Conservation (phyloP, 805 yeast genomes). For the Yarrowia divulgata region DNA sequence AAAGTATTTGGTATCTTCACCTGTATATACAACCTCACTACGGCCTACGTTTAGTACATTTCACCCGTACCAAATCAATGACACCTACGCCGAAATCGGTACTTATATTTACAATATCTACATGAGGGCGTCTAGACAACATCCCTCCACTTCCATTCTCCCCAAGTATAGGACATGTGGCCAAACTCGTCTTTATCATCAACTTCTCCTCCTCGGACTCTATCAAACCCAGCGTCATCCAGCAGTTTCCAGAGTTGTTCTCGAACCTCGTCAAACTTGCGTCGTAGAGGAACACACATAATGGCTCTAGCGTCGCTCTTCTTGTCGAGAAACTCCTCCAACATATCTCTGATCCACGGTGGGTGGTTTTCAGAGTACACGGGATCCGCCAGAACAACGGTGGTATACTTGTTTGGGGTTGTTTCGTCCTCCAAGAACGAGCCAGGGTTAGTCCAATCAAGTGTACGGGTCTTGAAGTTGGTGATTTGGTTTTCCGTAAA, state of each 20-base stretch:
- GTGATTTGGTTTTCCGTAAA: slow-evolving; percentile 56
- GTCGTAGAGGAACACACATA: slow-evolving; percentile 78
- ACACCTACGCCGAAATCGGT: slow-evolving; percentile 27
- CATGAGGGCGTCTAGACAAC: background rate
- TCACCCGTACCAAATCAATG: slow-evolving; percentile 8
- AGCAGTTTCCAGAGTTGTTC: slow-evolving; percentile 64
- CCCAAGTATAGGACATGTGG: slow-evolving; percentile 57
- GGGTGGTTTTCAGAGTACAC: slow-evolving; percentile 88
- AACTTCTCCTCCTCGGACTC: slow-evolving; percentile 56
- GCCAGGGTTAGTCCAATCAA: slow-evolving; percentile 81
- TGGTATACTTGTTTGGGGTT: slow-evolving; percentile 54
- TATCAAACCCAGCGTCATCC: slow-evolving; percentile 47
- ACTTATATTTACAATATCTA: slow-evolving; percentile 18
- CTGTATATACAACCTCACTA: too few relatives aligned
- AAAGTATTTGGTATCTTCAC: too few relatives aligned
- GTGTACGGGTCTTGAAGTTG: slow-evolving; percentile 54
- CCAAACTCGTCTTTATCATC: slow-evolving; percentile 90
- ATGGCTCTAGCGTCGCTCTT: slow-evolving; percentile 57
- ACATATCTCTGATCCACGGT: slow-evolving; percentile 67
- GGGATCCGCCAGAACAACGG: slow-evolving; percentile 84
- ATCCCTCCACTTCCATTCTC: slow-evolving; percentile 26
- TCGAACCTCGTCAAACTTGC: slow-evolving; percentile 70
- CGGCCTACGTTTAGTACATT: slow-evolving; percentile 3
- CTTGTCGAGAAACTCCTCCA: slow-evolving; percentile 56
- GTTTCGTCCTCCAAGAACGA: slow-evolving; percentile 46